phyloP scores from a whole-genome alignment of 768 basidiomycete species.

The Naganishia randhawae region DNA sequence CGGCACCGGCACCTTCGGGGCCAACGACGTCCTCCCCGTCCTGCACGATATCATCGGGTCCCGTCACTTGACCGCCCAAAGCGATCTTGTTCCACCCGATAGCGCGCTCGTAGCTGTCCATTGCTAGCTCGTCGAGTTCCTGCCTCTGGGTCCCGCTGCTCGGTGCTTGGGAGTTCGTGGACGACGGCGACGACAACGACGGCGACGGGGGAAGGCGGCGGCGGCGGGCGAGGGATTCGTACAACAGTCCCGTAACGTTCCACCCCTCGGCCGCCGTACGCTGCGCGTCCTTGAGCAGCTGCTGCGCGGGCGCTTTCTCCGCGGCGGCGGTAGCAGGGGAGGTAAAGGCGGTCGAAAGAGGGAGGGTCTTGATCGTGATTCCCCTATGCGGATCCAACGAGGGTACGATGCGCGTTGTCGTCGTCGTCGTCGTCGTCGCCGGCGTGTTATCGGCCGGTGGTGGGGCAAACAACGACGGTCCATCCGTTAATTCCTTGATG shows the following conservation, averaged over 20 bases:
- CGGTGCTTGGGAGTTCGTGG: too few species aligned
- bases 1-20: too few species aligned
- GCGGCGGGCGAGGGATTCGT: constrained; percentile 20
- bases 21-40: constrained; percentile 32
- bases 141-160: background rate
- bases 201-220: too few species aligned
- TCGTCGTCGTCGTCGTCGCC: background rate
- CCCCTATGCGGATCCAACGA: constrained; percentile 19
- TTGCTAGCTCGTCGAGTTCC: constrained; percentile 31
- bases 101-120: constrained; percentile 43
- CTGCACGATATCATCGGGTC: constrained; percentile 32
- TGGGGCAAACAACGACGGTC: background rate
- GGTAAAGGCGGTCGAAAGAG: background rate
- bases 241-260: constrained; percentile 29
- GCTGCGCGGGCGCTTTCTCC: constrained; percentile 18
- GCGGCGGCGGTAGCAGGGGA: constrained; percentile 5
- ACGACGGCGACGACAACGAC: too few species aligned
- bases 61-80: constrained; percentile 32
- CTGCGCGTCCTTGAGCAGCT: constrained; percentile 38
- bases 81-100: constrained; percentile 37
- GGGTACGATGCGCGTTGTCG: background rate
- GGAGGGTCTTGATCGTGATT: background rate
- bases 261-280: constrained; percentile 40
- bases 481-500: constrained; percentile 11
- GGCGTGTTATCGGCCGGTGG: background rate